A percentile compares a stretch with the other conserved stretches of the same genome.
Evolutionary conservation across 2,329 filamentous ascomycete genomes (phyloP).

Genomic region (Epichloe sibirici): DNA sequence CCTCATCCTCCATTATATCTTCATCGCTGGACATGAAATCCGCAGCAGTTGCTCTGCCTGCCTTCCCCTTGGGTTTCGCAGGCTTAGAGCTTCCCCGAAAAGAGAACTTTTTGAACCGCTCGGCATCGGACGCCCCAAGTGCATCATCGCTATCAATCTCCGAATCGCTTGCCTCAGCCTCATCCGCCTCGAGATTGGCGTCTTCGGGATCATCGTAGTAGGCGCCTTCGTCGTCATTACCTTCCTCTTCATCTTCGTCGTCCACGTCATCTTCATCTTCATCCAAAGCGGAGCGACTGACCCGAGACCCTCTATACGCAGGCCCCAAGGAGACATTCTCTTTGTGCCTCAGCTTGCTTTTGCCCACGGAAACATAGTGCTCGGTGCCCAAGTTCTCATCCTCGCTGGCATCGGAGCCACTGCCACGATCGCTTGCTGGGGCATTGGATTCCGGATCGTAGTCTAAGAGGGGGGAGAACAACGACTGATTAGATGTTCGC

Average conservation of each 20-base stretch:
- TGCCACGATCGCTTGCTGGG: constrained; percentile 42
- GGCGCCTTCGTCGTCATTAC: constrained; percentile 34
- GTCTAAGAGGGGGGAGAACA: constrained; percentile 36
- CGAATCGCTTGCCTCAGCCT: constrained; percentile 37
- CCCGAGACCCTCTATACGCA: constrained; percentile 65
- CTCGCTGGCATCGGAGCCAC: constrained; percentile 35
- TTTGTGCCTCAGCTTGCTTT: constrained; percentile 71
- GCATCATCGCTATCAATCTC: constrained; percentile 57
- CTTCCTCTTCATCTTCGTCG: constrained; percentile 28
- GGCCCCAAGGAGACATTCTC: constrained; percentile 59
- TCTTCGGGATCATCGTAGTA: constrained; percentile 47
- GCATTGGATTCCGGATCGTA: constrained; percentile 66
- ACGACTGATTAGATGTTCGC: background rate
- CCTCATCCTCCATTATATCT: constrained; percentile 24
- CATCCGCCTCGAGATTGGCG: constrained; percentile 40
- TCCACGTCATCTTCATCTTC: constrained; percentile 33
- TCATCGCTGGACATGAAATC: constrained; percentile 44
- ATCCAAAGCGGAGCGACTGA: constrained; percentile 58
- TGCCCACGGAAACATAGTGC: constrained; percentile 74
- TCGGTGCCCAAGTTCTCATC: constrained; percentile 57
- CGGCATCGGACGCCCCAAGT: constrained; percentile 74
- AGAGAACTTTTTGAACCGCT: constrained; percentile 63
- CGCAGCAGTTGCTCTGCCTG: constrained; percentile 35
- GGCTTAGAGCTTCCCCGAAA: constrained; percentile 48
- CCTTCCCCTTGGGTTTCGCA: constrained; percentile 21